These are phyloP conservation scores for Syzygium syzygioides DNA, from an alignment of 441 rosid species.

Conservation along the genomic window DNA sequence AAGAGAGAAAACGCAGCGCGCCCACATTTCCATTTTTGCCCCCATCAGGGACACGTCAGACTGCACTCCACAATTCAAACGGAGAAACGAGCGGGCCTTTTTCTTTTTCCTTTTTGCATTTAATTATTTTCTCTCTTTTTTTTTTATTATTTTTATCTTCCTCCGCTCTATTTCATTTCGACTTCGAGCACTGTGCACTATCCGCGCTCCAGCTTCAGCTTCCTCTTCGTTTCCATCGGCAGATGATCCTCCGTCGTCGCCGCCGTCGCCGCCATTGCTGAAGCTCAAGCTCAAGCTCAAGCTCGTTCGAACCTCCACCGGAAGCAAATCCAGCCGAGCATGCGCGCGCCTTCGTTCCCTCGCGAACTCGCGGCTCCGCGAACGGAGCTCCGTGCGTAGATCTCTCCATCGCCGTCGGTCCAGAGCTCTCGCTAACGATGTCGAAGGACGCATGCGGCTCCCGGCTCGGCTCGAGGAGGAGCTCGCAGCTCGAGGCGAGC, in stretches of 20 bases:
- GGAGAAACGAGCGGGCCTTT: background rate
- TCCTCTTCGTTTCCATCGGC: background rate
- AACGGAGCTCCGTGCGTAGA: background rate
- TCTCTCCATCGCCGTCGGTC: background rate
- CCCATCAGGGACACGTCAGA: background rate
- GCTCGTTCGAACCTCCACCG: background rate
- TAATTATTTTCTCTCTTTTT: background rate
- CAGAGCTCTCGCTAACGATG: background rate
- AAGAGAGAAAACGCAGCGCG: background rate
- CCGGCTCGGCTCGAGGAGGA: constrained; percentile 2
- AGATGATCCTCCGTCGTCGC: background rate
- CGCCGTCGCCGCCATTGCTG: background rate
- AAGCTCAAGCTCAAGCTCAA: background rate
- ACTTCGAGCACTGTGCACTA: background rate
- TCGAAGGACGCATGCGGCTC: background rate
- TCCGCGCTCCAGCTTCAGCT: background rate
- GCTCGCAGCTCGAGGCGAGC: constrained; percentile 35
- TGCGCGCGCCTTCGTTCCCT: background rate
- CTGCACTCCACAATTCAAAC: background rate
- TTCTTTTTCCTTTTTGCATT: background rate
- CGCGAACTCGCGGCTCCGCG: background rate
- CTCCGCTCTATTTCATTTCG: background rate
- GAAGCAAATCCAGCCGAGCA: background rate
- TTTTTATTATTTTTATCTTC: background rate
- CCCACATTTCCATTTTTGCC: background rate